Evolutionary conservation across 495 filamentous ascomycete genomes (phyloP), one percentile per base, ranked within the genome.

Genomic region (Penicillium nucicola): DNA sequence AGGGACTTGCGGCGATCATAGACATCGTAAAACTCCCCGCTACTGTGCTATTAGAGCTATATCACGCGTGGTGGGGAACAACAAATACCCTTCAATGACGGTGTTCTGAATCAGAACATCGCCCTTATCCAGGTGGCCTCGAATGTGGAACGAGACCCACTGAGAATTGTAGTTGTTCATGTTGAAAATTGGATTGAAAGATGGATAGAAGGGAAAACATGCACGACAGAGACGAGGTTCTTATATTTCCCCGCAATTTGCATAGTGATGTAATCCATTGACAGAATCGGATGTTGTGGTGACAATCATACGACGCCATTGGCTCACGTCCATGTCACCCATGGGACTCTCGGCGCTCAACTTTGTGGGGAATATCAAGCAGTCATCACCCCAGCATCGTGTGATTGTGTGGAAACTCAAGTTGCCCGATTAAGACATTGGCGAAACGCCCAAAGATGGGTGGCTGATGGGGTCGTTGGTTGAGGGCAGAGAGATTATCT

Each of bases 141-240:
- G 62, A 41, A 72, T 72, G 46, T 72, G 69, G 55, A 72, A 65
- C 19, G 55, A 55, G 40, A 72, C 63, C 69, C 69, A 72, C 48
- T 65, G 57, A n/a, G 66, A 61, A 23, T 60, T 59, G 55, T 70
- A 57, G 38, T 62, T 66, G 46, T 58, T 53, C 30, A 45, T 19
- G 31, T 35, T 19, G 42, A 8, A 19, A 25, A 20, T 44, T 20
- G 12, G 6, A 19, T 18, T 45, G 32, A n/a, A 10, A 23, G 31
- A 33, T 44, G 10, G 42, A 0, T 28, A 28, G 7, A 23, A 23
- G 2, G 13, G 23, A 5, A 28, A 7, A 22, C 2, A 3, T 22
- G 20, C 7, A 12, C 34, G 18, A 4, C 20, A n/a, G 18, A 35
- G n/a, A 15, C 8, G 39, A 53, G 5, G 22, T 28, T 44, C 44